Evolutionary conservation across 164 flowering plant genomes (phyloP).

Genomic region (Magnolia kwangsiensis): DNA sequence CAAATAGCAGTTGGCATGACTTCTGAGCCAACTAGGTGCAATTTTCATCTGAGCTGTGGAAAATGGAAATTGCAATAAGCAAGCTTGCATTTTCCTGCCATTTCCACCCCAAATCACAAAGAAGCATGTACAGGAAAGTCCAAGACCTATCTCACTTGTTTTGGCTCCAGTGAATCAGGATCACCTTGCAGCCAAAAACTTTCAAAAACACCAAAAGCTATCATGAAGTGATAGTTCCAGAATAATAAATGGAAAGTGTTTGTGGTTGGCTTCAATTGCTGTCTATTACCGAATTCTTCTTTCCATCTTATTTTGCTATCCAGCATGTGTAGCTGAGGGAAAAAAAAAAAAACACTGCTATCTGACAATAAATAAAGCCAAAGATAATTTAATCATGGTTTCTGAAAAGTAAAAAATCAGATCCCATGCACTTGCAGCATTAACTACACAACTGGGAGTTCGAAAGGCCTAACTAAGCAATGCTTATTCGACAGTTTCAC

Average conservation of each 20-base stretch:
- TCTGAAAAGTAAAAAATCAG: neutral
- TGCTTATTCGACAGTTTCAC: neutral
- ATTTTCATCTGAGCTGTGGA: too few relatives aligned
- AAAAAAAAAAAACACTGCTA: too few relatives aligned
- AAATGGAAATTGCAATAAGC: too few relatives aligned
- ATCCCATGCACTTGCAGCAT: neutral
- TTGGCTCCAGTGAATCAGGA: too few relatives aligned
- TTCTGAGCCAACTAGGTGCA: too few relatives aligned
- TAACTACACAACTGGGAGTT: neutral
- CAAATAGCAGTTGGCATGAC: too few relatives aligned
- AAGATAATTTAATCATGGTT: neutral
- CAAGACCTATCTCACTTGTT: too few relatives aligned
- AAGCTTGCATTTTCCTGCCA: too few relatives aligned
- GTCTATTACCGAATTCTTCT: neutral
- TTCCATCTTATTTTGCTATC: neutral
- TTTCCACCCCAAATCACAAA: too few relatives aligned
- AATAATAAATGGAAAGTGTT: neutral
- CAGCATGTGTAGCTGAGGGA: too few relatives aligned
- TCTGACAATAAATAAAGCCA: neutral
- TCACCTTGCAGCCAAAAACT: neutral
- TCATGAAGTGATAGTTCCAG: constrained; percentile 1
- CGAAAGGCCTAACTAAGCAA: neutral
- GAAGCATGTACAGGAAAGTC: too few relatives aligned
- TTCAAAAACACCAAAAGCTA: neutral
- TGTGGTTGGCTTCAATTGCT: neutral